Base-by-base conservation (phyloP, 805 yeast species). In the Spathaspora arborariae region DNA sequence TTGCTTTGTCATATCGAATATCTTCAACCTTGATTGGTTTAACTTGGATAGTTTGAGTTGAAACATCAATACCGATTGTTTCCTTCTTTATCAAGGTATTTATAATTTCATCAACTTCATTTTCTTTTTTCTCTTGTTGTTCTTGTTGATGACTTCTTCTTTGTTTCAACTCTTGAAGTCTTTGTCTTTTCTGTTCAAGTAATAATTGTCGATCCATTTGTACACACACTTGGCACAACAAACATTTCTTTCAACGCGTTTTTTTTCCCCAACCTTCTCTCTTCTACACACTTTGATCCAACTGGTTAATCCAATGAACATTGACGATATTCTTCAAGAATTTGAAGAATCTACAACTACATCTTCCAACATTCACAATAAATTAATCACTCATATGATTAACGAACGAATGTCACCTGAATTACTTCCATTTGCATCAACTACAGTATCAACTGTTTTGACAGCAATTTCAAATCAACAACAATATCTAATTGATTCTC, bases 391-490 rank as follows among this genome's bases (percentile, higher is more conserved):
- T 22, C 80, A 82, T 2, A 92, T 96, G 97, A 67, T 85, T 24
- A 79, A 85, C 44, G 99, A 94, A 61, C 75, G 96, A 45, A 81
- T 81, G 75, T 73, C 94, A 1, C 98, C 97, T 0, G 96, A 88
- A 48, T 65, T 94, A n/a, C 67, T 92, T 39, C 87, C 84, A 1
- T 92, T 85, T 59, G 82, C 88, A 49, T 75, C 74, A 13, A 72
- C 65, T 2, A 68, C 90, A 33, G 63, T 94, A 56, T 76, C 75
- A 3, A 63, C 81, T 33, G 75, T 87, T 19, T 62, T 88, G 47
- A 65, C 63, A 1, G 74, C 87, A 51, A 69, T 91, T 22, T 79
- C 85, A 45, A 70, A 70, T 41, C 91, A 88, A 63, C 81, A 89
- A 47, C 95, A 86, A 53, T 76, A 78, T 46, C 81, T 92, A 34